Base-by-base conservation (phyloP, 192 early-diverging fungal species). In the Phycomyces nitens region DNA sequence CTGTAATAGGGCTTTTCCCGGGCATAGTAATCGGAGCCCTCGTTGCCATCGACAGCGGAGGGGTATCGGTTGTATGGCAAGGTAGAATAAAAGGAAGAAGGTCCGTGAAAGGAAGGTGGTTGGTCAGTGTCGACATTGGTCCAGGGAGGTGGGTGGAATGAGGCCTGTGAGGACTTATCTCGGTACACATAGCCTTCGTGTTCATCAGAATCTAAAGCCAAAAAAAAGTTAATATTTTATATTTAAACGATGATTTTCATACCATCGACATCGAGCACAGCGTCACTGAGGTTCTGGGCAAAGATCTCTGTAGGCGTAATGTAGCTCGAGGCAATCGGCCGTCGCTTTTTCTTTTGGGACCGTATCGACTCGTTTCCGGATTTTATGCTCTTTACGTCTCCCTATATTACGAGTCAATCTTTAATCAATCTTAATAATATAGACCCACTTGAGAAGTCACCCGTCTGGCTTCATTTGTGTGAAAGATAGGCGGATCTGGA, bases 221-320 rank as follows among this genome's bases (percentile, higher is more conserved):
- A 59, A 14, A 60, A 0, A 29, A 8, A n/a, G n/a, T n/a, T n/a
- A n/a, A n/a, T n/a, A n/a, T n/a, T n/a, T n/a, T n/a, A n/a, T n/a
- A n/a, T n/a, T n/a, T n/a, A n/a, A n/a, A n/a, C n/a, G n/a, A 53
- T 34, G 29, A 5, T 7, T 34, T 34, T 34, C 7, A 3, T 62
- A 68, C 72, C 72, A 27, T 73, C 66, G 18, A 65, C 72, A 58
- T 73, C 72, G 29, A 73, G 34, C 7, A 73, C 72, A 27, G 72
- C 72, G 64, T 68, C 58, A 64, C 65, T 68, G 27, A 73, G 26
- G 34, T 68, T 73, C 11, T 66, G 65, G 2, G 72, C 72, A 56
- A 73, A 73, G n/a, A 73, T 73, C 43, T 73, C 66, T 47, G 72
- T 60, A n/a, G 72, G 72, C 0, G 65, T 68, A 18, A 58, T 56